Percentiles rank a stretch among this genome's conserved stretches.
Evolutionary conservation across 257 asterid species (phyloP).

Genomic region (Primulina huaijiensis): DNA sequence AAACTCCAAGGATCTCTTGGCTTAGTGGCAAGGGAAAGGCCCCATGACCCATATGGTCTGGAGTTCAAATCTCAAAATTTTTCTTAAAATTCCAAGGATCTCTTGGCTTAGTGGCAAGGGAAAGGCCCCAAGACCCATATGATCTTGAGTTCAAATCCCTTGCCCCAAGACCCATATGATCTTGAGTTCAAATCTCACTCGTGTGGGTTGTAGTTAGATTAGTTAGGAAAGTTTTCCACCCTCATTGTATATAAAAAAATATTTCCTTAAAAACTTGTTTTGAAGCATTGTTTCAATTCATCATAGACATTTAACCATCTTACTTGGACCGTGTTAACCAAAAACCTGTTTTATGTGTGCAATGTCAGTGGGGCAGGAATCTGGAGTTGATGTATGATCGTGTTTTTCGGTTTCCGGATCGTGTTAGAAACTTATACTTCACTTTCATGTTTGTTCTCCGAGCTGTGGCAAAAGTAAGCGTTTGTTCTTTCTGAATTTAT

Average conservation of each 20-base stretch:
- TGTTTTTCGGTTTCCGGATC: conserved; percentile 81
- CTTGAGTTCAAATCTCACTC: too few species aligned
- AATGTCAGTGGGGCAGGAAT: conserved; percentile 90
- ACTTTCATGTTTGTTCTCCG: conserved; percentile 93
- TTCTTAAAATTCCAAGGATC: too few species aligned
- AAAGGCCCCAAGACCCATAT: too few species aligned
- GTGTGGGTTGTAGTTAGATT: too few species aligned
- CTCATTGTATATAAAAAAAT: neutral
- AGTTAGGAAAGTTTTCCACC: too few species aligned
- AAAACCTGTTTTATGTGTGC: conserved; percentile 28
- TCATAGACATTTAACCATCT: neutral
- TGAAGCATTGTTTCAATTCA: neutral
- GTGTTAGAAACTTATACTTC: conserved; percentile 85
- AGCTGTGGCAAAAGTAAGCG: conserved; percentile 84
- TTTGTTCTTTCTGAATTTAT: conserved; percentile 9
- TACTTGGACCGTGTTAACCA: conserved; percentile 2
- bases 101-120: too few species aligned
- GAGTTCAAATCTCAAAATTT: too few species aligned
- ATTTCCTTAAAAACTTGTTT: neutral
- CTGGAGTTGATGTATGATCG: conserved; percentile 77
- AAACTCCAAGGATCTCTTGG: neutral
- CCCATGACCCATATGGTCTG: too few species aligned
- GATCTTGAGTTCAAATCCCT: too few species aligned
- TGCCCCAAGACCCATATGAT: too few species aligned
- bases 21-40: too few species aligned